These are phyloP conservation scores for Phytophthora ramorum DNA, from an alignment of 352 stramenopile species.

Conservation along the genomic window DNA sequence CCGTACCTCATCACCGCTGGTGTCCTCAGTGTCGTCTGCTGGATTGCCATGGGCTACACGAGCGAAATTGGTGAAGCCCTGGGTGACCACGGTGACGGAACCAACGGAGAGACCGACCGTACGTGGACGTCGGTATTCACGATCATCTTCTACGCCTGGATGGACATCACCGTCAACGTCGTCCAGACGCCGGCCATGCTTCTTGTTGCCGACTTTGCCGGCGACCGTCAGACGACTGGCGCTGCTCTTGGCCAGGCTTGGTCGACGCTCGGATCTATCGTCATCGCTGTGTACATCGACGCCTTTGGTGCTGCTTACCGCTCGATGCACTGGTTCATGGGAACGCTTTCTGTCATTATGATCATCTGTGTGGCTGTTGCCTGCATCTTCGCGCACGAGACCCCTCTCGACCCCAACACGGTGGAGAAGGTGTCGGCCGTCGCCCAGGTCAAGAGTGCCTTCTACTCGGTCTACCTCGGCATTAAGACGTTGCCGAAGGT, in stretches of 20 bases:
- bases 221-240: constrained; percentile 56
- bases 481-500: constrained; percentile 45
- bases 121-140: constrained; percentile 38
- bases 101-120: constrained; percentile 8
- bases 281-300: constrained; percentile 45
- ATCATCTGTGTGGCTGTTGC: constrained; percentile 39
- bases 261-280: constrained; percentile 39
- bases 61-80: constrained; percentile 32
- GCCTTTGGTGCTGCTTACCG: constrained; percentile 52
- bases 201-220: constrained; percentile 48
- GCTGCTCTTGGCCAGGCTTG: constrained; percentile 49
- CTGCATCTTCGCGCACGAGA: constrained; percentile 43
- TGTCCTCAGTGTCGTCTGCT: constrained; percentile 52
- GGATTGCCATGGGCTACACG: constrained; percentile 62
- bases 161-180: constrained; percentile 42
- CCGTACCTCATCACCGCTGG: constrained; percentile 47
- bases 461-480: constrained; percentile 46
- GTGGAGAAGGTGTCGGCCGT: constrained; percentile 17
- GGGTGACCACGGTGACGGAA: constrained; percentile 26
- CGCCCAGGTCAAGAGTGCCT: constrained; percentile 34
- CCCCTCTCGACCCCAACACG: constrained; percentile 34
- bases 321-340: constrained; percentile 51
- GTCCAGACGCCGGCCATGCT: constrained; percentile 36
- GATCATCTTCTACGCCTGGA: constrained; percentile 40
- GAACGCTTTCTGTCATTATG: constrained; percentile 45